phyloP scores from a whole-genome alignment of 441 rosid genomes.

The Adansonia gregorii region DNA sequence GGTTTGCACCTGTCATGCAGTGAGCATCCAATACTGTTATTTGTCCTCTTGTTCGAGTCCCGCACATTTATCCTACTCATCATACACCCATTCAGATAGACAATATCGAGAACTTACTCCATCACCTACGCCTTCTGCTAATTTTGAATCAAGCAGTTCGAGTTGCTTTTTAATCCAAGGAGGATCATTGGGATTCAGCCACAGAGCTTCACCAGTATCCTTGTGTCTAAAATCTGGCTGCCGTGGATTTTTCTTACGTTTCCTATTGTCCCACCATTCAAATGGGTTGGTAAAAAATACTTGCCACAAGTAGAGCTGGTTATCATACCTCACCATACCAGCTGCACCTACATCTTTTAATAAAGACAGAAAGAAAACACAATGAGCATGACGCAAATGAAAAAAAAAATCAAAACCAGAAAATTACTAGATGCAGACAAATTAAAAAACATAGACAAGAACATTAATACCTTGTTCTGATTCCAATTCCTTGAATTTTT shows the following conservation, averaged over 20 bases:
- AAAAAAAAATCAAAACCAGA: conserved; percentile 21
- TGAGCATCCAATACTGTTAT: background rate
- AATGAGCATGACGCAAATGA: conserved; percentile 23
- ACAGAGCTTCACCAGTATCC: conserved; percentile 69
- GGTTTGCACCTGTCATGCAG: no score
- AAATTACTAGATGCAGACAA: background rate
- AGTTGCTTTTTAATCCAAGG: conserved; percentile 72
- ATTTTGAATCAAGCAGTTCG: conserved; percentile 54
- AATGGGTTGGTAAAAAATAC: conserved; percentile 62
- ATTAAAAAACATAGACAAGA: background rate
- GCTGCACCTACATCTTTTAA: conserved; percentile 33
- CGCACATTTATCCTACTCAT: conserved; percentile 29
- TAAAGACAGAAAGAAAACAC: conserved; percentile 21
- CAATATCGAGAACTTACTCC: conserved; percentile 27
- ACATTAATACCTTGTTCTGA: conserved; percentile 42
- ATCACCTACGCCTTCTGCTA: conserved; percentile 36
- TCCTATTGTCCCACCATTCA: conserved; percentile 92
- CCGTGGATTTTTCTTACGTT: conserved; percentile 44
- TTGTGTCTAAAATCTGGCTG: conserved; percentile 81
- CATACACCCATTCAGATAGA: conserved; percentile 51
- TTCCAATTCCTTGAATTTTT: conserved; percentile 30
- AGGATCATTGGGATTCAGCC: conserved; percentile 64
- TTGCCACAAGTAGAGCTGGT: conserved; percentile 66
- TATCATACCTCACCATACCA: conserved; percentile 31
- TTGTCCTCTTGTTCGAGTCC: background rate